Base-by-base conservation (phyloP, 2,329 filamentous ascomycete genomes). In the Zasmidium cellare region DNA sequence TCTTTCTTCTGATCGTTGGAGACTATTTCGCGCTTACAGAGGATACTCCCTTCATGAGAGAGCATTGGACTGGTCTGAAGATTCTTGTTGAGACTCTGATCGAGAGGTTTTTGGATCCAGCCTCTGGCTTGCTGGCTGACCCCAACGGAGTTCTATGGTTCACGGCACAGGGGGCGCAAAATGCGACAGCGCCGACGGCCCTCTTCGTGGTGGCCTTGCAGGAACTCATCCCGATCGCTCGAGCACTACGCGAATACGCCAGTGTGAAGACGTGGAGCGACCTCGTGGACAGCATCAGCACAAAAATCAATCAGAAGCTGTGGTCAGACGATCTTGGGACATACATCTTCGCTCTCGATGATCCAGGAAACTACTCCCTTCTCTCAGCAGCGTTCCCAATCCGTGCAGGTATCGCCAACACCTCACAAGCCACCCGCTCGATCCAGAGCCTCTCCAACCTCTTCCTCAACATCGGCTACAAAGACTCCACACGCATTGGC, bases 381-480 rank as follows among this genome's bases (percentile, higher is more conserved):
- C 69, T 67, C 2, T 71, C 65, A 7, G 68, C 71, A 20, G 69
- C 67, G 0, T 77, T 73, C 58, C 59, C 69, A 11, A 71, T 77
- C 11, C 62, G 69, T 1, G 67, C 72, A 2, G 74, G 72, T 6
- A 65, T 68, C 9, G 73, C 75, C 6, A 73, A 74, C 24, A 25
- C 35, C 1, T 65, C 69, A 0, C 71, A 73, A 64, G 66, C 69
- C 2, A 56, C 56, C 3, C 65, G 63, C 0, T 68, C 68, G 1
- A 62, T 77, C 19, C 58, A 69, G 1, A 67, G 71, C n/a, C 63
- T 78, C 1, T 49, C 65, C 3, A 23, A 64, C 1, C 65, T 77
- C 1, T 65, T 65, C 5, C 65, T 73, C 18, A 70, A 69, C 1
- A 63, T 70, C 1, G 76, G 75, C 2, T 77, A 76, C 60, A 76